phyloP scores from a whole-genome alignment of 495 filamentous ascomycete genomes.

The Ramalina intermedia region DNA sequence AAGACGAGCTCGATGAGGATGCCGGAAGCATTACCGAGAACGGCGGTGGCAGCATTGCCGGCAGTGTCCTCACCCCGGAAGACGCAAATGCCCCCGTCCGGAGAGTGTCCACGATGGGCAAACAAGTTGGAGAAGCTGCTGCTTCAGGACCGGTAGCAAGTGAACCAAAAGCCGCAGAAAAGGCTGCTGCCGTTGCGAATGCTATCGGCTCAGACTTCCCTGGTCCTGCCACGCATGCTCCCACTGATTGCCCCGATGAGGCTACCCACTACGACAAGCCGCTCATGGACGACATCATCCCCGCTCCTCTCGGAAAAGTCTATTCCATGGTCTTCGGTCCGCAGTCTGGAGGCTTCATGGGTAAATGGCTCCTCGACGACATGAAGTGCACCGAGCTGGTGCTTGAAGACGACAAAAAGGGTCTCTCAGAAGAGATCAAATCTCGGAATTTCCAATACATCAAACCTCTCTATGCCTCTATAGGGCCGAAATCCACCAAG shows the following conservation, averaged over 20 bases:
- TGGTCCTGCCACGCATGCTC: conserved; percentile 66
- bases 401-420: conserved; percentile 67
- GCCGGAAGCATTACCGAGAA: conserved; percentile 45
- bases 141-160: conserved; percentile 19
- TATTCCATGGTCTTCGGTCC: conserved; percentile 80
- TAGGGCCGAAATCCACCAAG: conserved; percentile 91
- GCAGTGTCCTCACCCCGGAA: conserved; percentile 40
- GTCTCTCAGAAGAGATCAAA: conserved; percentile 56
- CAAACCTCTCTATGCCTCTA: conserved; percentile 68
- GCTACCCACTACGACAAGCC: conserved; percentile 69
- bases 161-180: conserved; percentile 37
- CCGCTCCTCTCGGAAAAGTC: conserved; percentile 82
- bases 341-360: conserved; percentile 61
- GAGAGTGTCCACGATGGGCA: conserved; percentile 50
- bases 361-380: conserved; percentile 69
- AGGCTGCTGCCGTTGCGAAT: conserved; percentile 38
- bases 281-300: conserved; percentile 71
- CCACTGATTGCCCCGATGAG: conserved; percentile 69
- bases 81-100: conserved; percentile 39
- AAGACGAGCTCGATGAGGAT: conserved; percentile 46
- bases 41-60: conserved; percentile 43
- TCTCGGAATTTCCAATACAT: conserved; percentile 73
- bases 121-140: conserved; percentile 24
- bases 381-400: conserved; percentile 80
- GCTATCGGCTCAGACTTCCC: conserved; percentile 56